Percentiles rank a stretch among this genome's conserved stretches.
Evolutionary conservation across 805 yeast genomes (phyloP).

Genomic region (Tetrapisispora iriomotensis): DNA sequence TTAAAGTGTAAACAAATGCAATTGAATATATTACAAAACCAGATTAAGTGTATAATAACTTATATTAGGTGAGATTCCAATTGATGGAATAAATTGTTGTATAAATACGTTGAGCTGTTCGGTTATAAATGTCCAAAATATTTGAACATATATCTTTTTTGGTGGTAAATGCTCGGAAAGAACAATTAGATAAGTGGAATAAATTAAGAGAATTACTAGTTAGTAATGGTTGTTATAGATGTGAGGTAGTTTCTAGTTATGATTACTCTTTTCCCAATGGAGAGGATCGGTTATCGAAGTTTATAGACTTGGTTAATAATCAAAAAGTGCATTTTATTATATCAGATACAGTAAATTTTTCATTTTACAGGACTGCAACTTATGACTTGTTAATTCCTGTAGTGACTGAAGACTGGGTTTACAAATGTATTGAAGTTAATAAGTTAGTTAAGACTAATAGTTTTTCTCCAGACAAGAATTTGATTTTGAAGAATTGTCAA

Average conservation of each 20-base stretch:
- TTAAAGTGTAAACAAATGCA: background rate
- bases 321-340: conserved; percentile 16
- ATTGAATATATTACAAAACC: no score
- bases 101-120: no score
- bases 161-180: background rate
- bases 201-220: background rate
- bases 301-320: background rate
- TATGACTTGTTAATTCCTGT: conserved; percentile 27
- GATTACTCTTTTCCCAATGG: background rate
- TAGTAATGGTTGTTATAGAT: background rate
- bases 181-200: background rate
- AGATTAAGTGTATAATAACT: background rate
- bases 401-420: conserved; percentile 21
- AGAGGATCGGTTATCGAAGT: background rate
- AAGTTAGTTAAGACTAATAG: conserved; percentile 18
- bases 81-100: no score
- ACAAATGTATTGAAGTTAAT: conserved; percentile 14
- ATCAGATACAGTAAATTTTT: conserved; percentile 12
- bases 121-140: background rate
- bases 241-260: background rate
- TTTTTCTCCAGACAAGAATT: conserved; percentile 63
- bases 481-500: conserved; percentile 51
- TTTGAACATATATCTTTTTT: conserved; percentile 1
- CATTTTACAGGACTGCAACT: conserved; percentile 22
- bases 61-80: no score